Conservation (phyloP, 768 basidiomycete species). For the Cystoderma amianthinum region DNA sequence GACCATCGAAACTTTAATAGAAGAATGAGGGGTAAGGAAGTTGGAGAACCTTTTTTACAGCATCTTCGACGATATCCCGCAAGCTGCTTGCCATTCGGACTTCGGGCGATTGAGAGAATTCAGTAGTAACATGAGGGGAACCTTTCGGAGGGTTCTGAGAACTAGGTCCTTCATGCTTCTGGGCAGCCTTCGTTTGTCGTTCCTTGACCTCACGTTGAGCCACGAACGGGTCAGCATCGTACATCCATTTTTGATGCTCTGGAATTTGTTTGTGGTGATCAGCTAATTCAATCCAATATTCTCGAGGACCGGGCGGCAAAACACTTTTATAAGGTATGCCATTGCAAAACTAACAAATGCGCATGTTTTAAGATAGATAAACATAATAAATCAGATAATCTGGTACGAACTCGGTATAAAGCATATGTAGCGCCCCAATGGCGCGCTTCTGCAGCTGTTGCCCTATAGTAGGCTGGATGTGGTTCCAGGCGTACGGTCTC, state of each 20-base stretch:
- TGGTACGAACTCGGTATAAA: slow-evolving; percentile 70
- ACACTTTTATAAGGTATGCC: slow-evolving; percentile 65
- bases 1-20: neutral
- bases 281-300: slow-evolving; percentile 81
- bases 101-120: slow-evolving; percentile 53
- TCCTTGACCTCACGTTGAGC: slow-evolving; percentile 62
- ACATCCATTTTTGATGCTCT: slow-evolving; percentile 80
- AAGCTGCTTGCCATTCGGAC: slow-evolving; percentile 77
- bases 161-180: slow-evolving; percentile 32
- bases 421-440: slow-evolving; percentile 91
- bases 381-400: slow-evolving; percentile 5
- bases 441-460: slow-evolving; percentile 73
- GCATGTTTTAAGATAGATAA: slow-evolving; percentile 18
- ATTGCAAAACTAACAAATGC: slow-evolving; percentile 57
- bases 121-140: slow-evolving; percentile 16
- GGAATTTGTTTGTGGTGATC: slow-evolving; percentile 61
- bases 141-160: slow-evolving; percentile 11
- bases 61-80: slow-evolving; percentile 75
- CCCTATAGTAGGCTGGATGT: slow-evolving; percentile 59
- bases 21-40: too few species aligned
- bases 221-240: slow-evolving; percentile 78
- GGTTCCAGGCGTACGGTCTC: slow-evolving; percentile 72
- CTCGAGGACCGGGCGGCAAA: slow-evolving; percentile 77
- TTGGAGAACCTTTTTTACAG: slow-evolving; percentile 77
- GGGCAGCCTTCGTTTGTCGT: slow-evolving; percentile 50